Evolutionary conservation across 192 early-diverging fungal genomes (phyloP).

Genomic region (Coemansia sp.): DNA sequence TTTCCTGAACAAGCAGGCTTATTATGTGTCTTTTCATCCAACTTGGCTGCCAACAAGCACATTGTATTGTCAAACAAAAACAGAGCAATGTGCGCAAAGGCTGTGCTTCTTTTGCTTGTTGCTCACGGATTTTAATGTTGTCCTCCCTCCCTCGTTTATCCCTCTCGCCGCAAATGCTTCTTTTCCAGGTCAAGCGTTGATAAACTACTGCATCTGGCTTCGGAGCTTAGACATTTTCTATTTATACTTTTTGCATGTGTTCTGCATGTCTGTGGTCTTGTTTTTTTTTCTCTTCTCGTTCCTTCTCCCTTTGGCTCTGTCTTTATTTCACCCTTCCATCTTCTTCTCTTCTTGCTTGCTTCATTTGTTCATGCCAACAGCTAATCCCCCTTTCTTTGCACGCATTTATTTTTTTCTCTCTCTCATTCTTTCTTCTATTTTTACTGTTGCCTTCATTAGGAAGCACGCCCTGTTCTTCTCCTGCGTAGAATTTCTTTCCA

Average conservation of each 20-base stretch:
- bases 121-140: too few relatives aligned
- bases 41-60: too few relatives aligned
- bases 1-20: too few relatives aligned
- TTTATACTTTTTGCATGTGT: constrained; percentile 1
- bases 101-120: not conserved
- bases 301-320: not conserved
- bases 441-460: not conserved
- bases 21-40: not conserved
- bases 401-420: constrained; percentile 13
- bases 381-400: constrained; percentile 6
- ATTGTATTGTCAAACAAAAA: constrained; percentile 2
- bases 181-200: not conserved
- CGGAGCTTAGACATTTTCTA: not conserved
- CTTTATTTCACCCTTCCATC: not conserved
- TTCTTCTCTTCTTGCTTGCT: not conserved
- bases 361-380: constrained; percentile 3
- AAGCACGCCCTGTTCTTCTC: constrained; percentile 4
- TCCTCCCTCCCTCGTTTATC: too few relatives aligned
- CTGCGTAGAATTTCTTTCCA: constrained; percentile 2
- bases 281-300: not conserved
- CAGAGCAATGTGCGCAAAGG: constrained; percentile 2
- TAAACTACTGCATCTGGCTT: not conserved
- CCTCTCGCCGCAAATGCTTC: too few relatives aligned
- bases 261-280: not conserved
- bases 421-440: constrained; percentile 4